Evolutionary conservation across 140 eudicot species (phyloP), one percentile per base, ranked within the genome.

Genomic region (Ambrosia hybrid): DNA sequence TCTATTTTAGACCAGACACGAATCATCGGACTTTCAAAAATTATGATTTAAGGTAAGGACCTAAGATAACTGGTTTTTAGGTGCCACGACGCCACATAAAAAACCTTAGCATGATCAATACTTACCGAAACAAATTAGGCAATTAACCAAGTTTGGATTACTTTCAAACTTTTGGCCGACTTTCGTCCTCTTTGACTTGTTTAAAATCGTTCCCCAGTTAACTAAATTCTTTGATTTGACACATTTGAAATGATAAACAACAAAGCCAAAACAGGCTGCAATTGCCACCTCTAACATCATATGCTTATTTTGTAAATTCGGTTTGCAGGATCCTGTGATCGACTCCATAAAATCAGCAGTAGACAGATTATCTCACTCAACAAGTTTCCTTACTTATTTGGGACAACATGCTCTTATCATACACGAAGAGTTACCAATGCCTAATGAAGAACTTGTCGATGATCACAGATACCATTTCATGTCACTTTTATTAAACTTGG

Each of bases 401-500:
- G 99, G 82, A 7, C 89, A 88, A 81, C 96, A 90, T 81, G 99
- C 99, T 71, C 83, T 90, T 58, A 90, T 94, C 39, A 76, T 84
- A 79, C 96, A 90, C 16, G 97, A 94, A 36, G 99, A 94, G 43
- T 65, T 94, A 53, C 86, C 99, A 13, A 73, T 74, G 39, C 88
- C 90, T 62, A 26, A 81, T 3, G 91, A 81, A 61, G 96, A 88
- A 65, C 74, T 57, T 2, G 82, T 73, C 21, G 87, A 76, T 52
- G 95, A 90, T 59, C 73, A 80, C 58, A 67, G 84, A 81, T 94
- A 88, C 76, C 85, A 94, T 80, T 86, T 90, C 70, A 81, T 86
- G 91, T 90, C 99, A 8, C 99, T 94, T 69, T 72, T 88, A 43
- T 76, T 94, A 63, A 94, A 94, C 78, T 82, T 90, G 79, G 88